Evolutionary conservation across 768 basidiomycete genomes (phyloP).

Genomic region (Podaxis sp.): DNA sequence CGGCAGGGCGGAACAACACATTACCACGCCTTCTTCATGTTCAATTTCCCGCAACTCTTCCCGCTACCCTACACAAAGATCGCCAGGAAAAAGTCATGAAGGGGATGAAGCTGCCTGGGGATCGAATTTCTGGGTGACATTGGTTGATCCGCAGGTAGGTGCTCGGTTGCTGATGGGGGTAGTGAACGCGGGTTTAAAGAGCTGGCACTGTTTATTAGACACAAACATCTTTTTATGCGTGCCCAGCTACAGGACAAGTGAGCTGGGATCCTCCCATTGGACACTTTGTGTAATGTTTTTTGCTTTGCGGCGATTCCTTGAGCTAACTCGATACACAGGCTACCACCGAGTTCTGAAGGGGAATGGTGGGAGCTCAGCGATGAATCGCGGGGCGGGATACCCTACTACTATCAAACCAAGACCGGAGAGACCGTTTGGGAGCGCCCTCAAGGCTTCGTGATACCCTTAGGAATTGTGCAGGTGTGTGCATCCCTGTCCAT

Average conservation of each 20-base stretch:
- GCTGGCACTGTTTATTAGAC: conserved; percentile 28
- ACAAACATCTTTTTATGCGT: conserved; percentile 80
- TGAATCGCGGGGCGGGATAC: conserved; percentile 74
- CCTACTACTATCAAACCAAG: conserved; percentile 94
- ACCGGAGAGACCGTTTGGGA: conserved; percentile 92
- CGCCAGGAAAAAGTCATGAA: conserved; percentile 24
- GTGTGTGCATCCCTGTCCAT: conserved; percentile 29
- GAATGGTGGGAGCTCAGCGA: conserved; percentile 97
- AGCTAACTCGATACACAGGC: conserved; percentile 34
- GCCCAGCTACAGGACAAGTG: conserved; percentile 87
- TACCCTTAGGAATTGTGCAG: conserved; percentile 86
- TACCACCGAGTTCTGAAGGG: conserved; percentile 79
- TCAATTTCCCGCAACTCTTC: conserved; percentile 14
- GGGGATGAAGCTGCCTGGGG: conserved; percentile 67
- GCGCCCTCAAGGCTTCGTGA: conserved; percentile 83
- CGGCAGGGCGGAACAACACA: conserved; percentile 16
- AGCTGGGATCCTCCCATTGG: conserved; percentile 92
- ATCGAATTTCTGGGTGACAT: conserved; percentile 91
- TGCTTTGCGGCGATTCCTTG: conserved; percentile 13
- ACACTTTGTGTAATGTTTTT: conserved; percentile 69
- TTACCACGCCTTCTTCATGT: background rate
- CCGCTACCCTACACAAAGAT: conserved; percentile 22
- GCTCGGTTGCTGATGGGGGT: conserved; percentile 3
- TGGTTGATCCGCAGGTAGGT: conserved; percentile 85
- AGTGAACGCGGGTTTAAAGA: background rate